These are phyloP conservation scores for Polygonum maritimum DNA, from an alignment of 148 eudicot species.

Conservation along the genomic window DNA sequence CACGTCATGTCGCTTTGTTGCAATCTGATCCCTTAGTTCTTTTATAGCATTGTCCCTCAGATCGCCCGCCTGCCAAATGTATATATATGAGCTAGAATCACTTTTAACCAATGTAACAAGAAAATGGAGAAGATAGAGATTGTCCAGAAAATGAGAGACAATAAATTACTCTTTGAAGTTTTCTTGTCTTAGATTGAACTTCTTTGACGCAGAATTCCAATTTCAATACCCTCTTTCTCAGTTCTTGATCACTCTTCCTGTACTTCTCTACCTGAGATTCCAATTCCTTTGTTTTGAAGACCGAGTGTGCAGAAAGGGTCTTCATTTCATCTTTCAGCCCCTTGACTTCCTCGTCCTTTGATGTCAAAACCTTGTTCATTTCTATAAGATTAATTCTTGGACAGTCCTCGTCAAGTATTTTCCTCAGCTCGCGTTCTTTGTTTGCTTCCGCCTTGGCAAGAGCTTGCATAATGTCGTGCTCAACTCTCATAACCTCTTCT, in stretches of 20 bases:
- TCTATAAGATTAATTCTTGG: slow-evolving; percentile 55
- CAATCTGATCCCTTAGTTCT: slow-evolving; percentile 71
- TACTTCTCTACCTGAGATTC: slow-evolving; percentile 94
- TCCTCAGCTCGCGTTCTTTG: slow-evolving; percentile 63
- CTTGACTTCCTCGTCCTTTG: slow-evolving; percentile 69
- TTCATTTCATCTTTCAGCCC: slow-evolving; percentile 65
- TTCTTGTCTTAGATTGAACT: slow-evolving; percentile 89
- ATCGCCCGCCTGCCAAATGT: slow-evolving; percentile 56
- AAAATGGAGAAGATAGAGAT: neutral
- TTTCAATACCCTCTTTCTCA: slow-evolving; percentile 80
- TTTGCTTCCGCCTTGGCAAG: slow-evolving; percentile 53
- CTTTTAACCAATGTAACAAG: neutral
- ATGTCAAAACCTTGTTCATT: slow-evolving; percentile 51
- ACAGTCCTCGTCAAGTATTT: slow-evolving; percentile 64
- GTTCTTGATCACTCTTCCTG: slow-evolving; percentile 67
- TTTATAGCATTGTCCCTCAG: slow-evolving; percentile 71
- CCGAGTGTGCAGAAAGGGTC: slow-evolving; percentile 78
- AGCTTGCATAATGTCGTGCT: slow-evolving; percentile 78
- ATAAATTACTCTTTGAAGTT: slow-evolving; percentile 74
- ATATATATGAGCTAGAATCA: neutral
- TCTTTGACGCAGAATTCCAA: slow-evolving; percentile 90
- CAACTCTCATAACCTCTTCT: slow-evolving; percentile 72
- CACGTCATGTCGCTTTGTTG: slow-evolving; percentile 30
- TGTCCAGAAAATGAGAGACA: no score
- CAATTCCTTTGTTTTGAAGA: slow-evolving; percentile 68